A percentile compares a stretch with the other conserved stretches of the same genome.
These are phyloP conservation scores for Citrus sp. DNA, from an alignment of 345 rosid species.

Conservation along the genomic window DNA sequence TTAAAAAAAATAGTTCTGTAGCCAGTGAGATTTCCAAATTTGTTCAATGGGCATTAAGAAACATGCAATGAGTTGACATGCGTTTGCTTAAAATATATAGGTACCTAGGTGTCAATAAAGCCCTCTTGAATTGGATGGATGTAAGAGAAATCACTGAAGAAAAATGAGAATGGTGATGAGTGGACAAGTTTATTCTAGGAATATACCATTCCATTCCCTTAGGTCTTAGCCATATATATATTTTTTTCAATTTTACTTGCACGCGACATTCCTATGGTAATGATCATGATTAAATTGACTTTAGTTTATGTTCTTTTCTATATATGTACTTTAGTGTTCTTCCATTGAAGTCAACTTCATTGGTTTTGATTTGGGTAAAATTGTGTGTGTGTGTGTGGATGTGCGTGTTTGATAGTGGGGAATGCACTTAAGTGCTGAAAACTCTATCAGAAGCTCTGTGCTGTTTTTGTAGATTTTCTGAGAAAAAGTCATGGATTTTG, in stretches of 20 bases:
- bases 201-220: slow-evolving; percentile 11
- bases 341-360: slow-evolving; percentile 9
- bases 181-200: slow-evolving; percentile 28
- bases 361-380: not conserved
- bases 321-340: not conserved
- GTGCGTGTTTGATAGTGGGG: not conserved
- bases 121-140: not conserved
- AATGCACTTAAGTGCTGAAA: not conserved
- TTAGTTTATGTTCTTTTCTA: not conserved
- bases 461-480: not conserved
- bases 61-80: not conserved
- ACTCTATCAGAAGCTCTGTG: not conserved
- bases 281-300: slow-evolving; percentile 15
- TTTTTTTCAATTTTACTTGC: not conserved
- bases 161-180: not conserved
- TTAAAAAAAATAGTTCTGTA: too few species aligned
- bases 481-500: not conserved
- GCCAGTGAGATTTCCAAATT: not conserved
- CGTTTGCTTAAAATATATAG: not conserved
- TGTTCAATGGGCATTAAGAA: not conserved
- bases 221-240: not conserved
- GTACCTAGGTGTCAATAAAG: not conserved
- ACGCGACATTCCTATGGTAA: not conserved
- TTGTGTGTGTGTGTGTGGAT: not conserved
- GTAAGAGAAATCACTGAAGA: not conserved